A percentile compares a stretch with the other conserved stretches of the same genome.
These are phyloP conservation scores for Aspergillus calidoustus DNA, from an alignment of 2,329 filamentous ascomycete species.

Conservation along the genomic window DNA sequence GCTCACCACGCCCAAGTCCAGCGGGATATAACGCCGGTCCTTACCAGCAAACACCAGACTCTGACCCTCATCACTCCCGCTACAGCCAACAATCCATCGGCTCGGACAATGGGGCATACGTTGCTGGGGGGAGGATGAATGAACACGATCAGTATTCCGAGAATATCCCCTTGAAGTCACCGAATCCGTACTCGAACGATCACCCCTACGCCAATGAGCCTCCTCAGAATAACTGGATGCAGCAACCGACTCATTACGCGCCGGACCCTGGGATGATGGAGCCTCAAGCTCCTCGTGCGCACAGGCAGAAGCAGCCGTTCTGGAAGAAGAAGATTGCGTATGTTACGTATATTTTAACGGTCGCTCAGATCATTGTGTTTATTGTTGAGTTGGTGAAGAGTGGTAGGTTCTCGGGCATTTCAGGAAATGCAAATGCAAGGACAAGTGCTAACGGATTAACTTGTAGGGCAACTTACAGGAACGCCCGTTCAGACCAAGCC, in stretches of 20 bases:
- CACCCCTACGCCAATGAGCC: slow-evolving; percentile 30
- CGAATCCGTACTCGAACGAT: slow-evolving; percentile 41
- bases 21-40: slow-evolving; percentile 37
- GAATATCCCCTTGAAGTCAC: slow-evolving; percentile 47
- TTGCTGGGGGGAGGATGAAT: slow-evolving; percentile 36
- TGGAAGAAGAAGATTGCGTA: slow-evolving; percentile 69
- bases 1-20: slow-evolving; percentile 30
- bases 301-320: slow-evolving; percentile 54
- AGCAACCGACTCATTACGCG: slow-evolving; percentile 50
- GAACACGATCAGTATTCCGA: slow-evolving; percentile 46
- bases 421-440: background rate
- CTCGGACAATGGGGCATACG: slow-evolving; percentile 39
- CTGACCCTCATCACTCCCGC: slow-evolving; percentile 43
- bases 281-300: slow-evolving; percentile 22
- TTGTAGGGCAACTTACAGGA: slow-evolving; percentile 72
- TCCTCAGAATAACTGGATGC: slow-evolving; percentile 43
- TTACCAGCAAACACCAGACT: slow-evolving; percentile 43
- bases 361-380: slow-evolving; percentile 81
- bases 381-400: slow-evolving; percentile 86
- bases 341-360: slow-evolving; percentile 79
- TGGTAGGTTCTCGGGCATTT: slow-evolving; percentile 58
- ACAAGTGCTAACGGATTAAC: slow-evolving; percentile 4
- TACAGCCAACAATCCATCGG: slow-evolving; percentile 44
- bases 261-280: slow-evolving; percentile 56
- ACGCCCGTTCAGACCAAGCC: slow-evolving; percentile 73